phyloP scores from a whole-genome alignment of 768 basidiomycete genomes.

The Tubosaeta sp. region DNA sequence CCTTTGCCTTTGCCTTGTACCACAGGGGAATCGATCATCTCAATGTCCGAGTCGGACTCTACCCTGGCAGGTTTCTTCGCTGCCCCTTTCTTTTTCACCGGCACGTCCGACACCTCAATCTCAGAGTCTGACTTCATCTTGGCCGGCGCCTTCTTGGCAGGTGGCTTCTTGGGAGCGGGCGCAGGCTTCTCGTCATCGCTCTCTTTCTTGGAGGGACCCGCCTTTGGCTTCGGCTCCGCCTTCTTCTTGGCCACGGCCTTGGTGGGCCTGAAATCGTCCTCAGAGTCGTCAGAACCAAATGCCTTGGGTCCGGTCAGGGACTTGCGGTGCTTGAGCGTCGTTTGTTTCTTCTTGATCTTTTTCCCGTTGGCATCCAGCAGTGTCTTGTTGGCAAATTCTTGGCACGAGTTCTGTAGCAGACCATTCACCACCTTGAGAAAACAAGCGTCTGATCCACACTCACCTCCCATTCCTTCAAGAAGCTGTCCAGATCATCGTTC shows the following conservation, averaged over 20 bases:
- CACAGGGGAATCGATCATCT: slow-evolving; percentile 24
- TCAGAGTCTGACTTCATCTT: slow-evolving; percentile 41
- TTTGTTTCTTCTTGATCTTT: slow-evolving; percentile 54
- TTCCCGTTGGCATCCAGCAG: slow-evolving; percentile 46
- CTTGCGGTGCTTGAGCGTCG: slow-evolving; percentile 50
- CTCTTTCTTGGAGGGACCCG: slow-evolving; percentile 42
- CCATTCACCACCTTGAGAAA: background rate
- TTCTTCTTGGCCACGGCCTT: slow-evolving; percentile 43
- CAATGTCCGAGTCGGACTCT: slow-evolving; percentile 39
- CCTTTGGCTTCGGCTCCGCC: slow-evolving; percentile 24
- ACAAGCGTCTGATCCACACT: slow-evolving; percentile 25
- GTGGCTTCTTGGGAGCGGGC: slow-evolving; percentile 27
- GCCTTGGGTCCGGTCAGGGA: slow-evolving; percentile 42
- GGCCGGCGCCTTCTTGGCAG: slow-evolving; percentile 28
- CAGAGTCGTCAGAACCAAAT: slow-evolving; percentile 36
- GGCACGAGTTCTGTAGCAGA: slow-evolving; percentile 34
- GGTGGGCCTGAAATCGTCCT: slow-evolving; percentile 54
- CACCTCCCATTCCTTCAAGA: slow-evolving; percentile 84
- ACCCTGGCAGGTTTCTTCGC: slow-evolving; percentile 22
- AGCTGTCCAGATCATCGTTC: slow-evolving; percentile 83
- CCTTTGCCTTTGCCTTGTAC: slow-evolving; percentile 37
- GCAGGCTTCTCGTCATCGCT: slow-evolving; percentile 38
- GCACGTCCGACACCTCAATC: slow-evolving; percentile 28
- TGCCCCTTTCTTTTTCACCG: slow-evolving; percentile 18
- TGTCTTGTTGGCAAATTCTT: slow-evolving; percentile 42